Evolutionary conservation across 2,329 filamentous ascomycete genomes (phyloP).

Genomic region (Alternaria burnsii): DNA sequence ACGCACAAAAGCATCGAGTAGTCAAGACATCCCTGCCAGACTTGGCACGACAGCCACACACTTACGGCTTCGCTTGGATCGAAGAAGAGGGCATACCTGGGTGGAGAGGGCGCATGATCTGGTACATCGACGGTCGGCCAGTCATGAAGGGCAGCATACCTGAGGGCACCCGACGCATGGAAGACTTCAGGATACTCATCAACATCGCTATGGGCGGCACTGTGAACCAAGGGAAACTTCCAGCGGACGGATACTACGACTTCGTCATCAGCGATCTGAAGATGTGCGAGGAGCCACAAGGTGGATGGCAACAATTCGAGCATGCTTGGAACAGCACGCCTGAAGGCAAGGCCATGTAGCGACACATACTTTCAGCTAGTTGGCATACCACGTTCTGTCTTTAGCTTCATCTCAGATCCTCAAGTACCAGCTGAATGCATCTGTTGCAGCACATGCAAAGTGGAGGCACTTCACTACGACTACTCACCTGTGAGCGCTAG

Average conservation of each 20-base stretch:
- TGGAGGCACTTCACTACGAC: not conserved
- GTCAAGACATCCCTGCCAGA: constrained; percentile 61
- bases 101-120: constrained; percentile 60
- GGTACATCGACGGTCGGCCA: constrained; percentile 66
- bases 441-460: not conserved
- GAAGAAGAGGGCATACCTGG: constrained; percentile 54
- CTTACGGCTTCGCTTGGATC: constrained; percentile 67
- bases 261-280: constrained; percentile 63
- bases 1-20: constrained; percentile 66
- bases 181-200: constrained; percentile 65
- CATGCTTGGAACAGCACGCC: constrained; percentile 56
- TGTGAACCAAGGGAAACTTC: constrained; percentile 63
- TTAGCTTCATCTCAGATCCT: not conserved
- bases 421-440: not conserved
- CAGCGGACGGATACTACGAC: constrained; percentile 64
- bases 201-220: constrained; percentile 71
- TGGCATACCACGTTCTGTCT: not conserved
- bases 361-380: not conserved
- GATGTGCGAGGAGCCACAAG: constrained; percentile 62
- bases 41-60: constrained; percentile 58
- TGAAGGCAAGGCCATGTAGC: constrained; percentile 45
- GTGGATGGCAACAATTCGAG: constrained; percentile 65
- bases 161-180: constrained; percentile 61
- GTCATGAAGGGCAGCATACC: constrained; percentile 67
- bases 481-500: not conserved